Percentiles rank a stretch among this genome's conserved stretches.
Evolutionary conservation across 2,329 filamentous ascomycete genomes (phyloP).

Genomic region (Graphilbum fragrans): DNA sequence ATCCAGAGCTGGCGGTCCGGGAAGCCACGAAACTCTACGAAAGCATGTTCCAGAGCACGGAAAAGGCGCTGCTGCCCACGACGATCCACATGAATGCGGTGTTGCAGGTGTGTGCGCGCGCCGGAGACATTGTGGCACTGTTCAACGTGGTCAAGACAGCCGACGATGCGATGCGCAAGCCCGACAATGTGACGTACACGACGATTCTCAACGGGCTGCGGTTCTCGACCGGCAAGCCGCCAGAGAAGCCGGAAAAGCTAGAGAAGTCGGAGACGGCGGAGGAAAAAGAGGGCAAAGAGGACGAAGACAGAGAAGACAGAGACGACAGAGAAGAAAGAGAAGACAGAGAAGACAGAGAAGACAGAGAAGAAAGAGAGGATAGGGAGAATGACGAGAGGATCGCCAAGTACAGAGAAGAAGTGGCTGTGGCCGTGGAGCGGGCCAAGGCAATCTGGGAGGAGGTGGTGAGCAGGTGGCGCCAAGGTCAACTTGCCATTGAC

Average conservation of each 20-base stretch:
- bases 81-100: slow-evolving; percentile 81
- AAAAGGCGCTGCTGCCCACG: slow-evolving; percentile 54
- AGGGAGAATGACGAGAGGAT: not conserved
- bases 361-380: not conserved
- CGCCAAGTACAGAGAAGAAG: slow-evolving; percentile 13
- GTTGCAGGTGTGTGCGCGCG: slow-evolving; percentile 67
- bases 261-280: slow-evolving; percentile 15
- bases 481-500: slow-evolving; percentile 59
- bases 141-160: slow-evolving; percentile 66
- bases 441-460: slow-evolving; percentile 72
- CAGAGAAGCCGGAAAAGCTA: slow-evolving; percentile 9
- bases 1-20: slow-evolving; percentile 45
- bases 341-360: not conserved
- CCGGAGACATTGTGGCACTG: slow-evolving; percentile 65
- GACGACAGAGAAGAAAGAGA: not conserved
- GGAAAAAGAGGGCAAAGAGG: not conserved
- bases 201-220: slow-evolving; percentile 71
- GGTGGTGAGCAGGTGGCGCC: slow-evolving; percentile 62
- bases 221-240: slow-evolving; percentile 23
- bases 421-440: slow-evolving; percentile 43
- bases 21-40: slow-evolving; percentile 69
- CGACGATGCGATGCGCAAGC: slow-evolving; percentile 49
- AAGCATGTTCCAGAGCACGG: slow-evolving; percentile 44
- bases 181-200: slow-evolving; percentile 66
- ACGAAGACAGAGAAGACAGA: not conserved